Conservation (phyloP, 208 protist species). For the Crithidia sp. region DNA sequence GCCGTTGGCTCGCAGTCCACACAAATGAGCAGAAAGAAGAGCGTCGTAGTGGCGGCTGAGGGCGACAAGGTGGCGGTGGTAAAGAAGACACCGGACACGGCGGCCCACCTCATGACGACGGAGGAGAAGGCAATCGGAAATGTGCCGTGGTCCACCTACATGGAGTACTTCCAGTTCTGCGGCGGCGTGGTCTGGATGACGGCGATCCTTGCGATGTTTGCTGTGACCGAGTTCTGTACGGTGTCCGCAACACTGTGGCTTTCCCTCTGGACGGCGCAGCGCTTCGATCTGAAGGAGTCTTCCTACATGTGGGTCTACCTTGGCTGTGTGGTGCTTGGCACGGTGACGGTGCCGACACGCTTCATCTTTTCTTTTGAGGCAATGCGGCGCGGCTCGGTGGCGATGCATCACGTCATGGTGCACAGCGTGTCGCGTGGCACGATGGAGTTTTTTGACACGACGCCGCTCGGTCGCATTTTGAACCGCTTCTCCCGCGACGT, state of each 20-base stretch:
- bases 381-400: slow-evolving; percentile 30
- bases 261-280: slow-evolving; percentile 58
- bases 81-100: neutral
- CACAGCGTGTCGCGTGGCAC: slow-evolving; percentile 53
- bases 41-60: no score
- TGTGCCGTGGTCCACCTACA: slow-evolving; percentile 65
- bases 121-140: slow-evolving; percentile 61
- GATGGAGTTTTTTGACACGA: slow-evolving; percentile 95
- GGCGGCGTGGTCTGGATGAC: slow-evolving; percentile 48
- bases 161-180: slow-evolving; percentile 53
- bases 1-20: no score
- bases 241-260: slow-evolving; percentile 64
- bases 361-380: slow-evolving; percentile 32
- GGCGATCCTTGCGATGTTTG: slow-evolving; percentile 51
- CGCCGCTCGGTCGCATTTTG: slow-evolving; percentile 93
- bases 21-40: no score
- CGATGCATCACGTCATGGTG: slow-evolving; percentile 57
- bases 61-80: neutral
- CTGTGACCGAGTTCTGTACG: slow-evolving; percentile 52
- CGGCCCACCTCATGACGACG: slow-evolving; percentile 38
- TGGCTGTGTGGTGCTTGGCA: slow-evolving; percentile 33
- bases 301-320: slow-evolving; percentile 57
- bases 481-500: slow-evolving; percentile 96
- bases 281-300: slow-evolving; percentile 17
- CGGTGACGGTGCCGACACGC: slow-evolving; percentile 37